phyloP scores from a whole-genome alignment of 257 asterid genomes.

The Salvia rosmarinus region DNA sequence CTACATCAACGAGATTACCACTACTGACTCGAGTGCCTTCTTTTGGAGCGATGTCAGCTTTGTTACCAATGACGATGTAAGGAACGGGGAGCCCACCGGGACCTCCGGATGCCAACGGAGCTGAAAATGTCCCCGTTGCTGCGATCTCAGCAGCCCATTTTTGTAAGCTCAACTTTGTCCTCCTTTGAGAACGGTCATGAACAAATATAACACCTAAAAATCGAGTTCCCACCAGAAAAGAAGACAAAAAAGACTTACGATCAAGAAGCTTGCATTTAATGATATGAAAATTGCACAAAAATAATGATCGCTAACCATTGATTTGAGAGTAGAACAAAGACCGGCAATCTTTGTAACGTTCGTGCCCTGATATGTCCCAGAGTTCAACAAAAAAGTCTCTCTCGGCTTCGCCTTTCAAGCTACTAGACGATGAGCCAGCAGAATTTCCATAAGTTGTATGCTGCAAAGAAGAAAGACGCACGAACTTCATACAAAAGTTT shows the following conservation, averaged over 20 bases:
- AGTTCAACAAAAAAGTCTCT: constrained; percentile 94
- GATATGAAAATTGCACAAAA: constrained; percentile 5
- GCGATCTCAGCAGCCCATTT: constrained; percentile 97
- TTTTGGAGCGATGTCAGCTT: constrained; percentile 79
- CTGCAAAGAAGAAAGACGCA: constrained; percentile 46
- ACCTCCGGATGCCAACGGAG: constrained; percentile 90
- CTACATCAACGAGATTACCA: constrained; percentile 94
- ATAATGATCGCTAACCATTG: constrained; percentile 60
- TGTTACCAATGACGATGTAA: constrained; percentile 84
- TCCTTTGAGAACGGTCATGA: constrained; percentile 94
- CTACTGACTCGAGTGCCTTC: constrained; percentile 83
- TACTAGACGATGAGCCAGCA: constrained; percentile 77
- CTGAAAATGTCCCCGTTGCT: constrained; percentile 82
- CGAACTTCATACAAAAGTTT: constrained; percentile 19
- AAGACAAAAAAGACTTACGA: constrained; percentile 15
- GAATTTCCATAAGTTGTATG: constrained; percentile 77
- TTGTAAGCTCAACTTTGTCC: constrained; percentile 83
- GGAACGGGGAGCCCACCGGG: constrained; percentile 99
- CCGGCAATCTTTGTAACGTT: constrained; percentile 92
- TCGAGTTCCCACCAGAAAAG: constrained; percentile 25
- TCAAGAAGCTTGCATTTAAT: constrained; percentile 25
- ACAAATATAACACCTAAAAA: constrained; percentile 83
- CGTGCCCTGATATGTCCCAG: constrained; percentile 98
- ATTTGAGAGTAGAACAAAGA: constrained; percentile 92
- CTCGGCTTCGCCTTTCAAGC: constrained; percentile 63